phyloP scores from a whole-genome alignment of 441 rosid species.

The Aquilaria agallochum region DNA sequence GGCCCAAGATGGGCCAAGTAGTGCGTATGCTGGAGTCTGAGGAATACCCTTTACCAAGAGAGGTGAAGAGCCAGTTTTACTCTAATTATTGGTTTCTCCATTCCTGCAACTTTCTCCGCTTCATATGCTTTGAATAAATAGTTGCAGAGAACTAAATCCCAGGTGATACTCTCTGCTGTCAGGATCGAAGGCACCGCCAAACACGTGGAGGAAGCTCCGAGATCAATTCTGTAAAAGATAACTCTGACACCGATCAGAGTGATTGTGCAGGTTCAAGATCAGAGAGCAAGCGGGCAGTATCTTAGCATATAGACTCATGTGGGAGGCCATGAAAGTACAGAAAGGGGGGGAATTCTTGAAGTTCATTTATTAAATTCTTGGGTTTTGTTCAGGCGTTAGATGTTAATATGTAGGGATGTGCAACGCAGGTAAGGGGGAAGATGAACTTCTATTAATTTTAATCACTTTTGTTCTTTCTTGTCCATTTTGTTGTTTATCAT shows the following conservation, averaged over 20 bases:
- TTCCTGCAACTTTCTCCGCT: too few relatives aligned
- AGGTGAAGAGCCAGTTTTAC: slow-evolving; percentile 34
- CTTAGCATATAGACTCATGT: not conserved
- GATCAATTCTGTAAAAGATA: slow-evolving; percentile 61
- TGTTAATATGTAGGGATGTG: slow-evolving; percentile 36
- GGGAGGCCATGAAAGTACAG: not conserved
- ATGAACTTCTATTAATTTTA: slow-evolving; percentile 7
- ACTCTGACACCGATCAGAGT: slow-evolving; percentile 67
- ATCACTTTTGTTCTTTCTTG: not conserved
- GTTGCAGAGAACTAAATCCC: too few relatives aligned
- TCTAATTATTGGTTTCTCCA: too few relatives aligned
- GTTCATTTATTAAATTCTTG: slow-evolving; percentile 14
- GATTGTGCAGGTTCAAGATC: slow-evolving; percentile 67
- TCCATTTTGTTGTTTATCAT: not conserved
- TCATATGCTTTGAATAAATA: too few relatives aligned
- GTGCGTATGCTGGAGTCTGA: slow-evolving; percentile 95
- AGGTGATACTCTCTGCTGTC: slow-evolving; percentile 18
- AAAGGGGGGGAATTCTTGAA: slow-evolving; percentile 16
- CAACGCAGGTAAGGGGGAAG: slow-evolving; percentile 10
- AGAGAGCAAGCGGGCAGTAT: slow-evolving; percentile 42
- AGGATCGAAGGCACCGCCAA: slow-evolving; percentile 78
- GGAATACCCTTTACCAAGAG: slow-evolving; percentile 91
- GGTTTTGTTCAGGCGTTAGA: slow-evolving; percentile 18
- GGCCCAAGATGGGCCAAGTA: slow-evolving; percentile 97
- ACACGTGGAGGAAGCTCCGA: slow-evolving; percentile 63